Conservation (phyloP, 225 moss, liverwort and hornwort genomes). For the Pleurozium schreberi region DNA sequence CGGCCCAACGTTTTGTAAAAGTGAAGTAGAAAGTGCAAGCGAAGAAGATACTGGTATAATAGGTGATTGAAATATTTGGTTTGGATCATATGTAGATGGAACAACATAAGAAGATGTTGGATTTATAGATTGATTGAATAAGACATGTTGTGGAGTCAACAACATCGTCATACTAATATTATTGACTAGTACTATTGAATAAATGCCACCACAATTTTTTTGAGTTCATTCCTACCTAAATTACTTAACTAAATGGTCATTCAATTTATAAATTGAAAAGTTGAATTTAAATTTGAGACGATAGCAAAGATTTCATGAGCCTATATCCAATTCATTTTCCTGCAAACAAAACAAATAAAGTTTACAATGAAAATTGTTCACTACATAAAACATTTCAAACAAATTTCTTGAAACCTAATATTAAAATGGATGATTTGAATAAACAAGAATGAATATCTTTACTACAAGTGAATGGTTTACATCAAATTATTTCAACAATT, state of each 20-base stretch:
- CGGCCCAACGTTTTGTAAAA: background rate
- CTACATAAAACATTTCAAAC: background rate
- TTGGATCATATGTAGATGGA: background rate
- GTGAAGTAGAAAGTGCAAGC: slow-evolving; percentile 18
- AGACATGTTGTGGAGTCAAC: slow-evolving; percentile 3
- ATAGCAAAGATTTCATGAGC: background rate
- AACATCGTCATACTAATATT: slow-evolving; percentile 21
- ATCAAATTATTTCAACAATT: background rate
- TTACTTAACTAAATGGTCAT: background rate
- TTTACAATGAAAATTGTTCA: background rate
- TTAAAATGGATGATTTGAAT: background rate
- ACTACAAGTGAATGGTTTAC: too few relatives aligned
- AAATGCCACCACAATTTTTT: background rate
- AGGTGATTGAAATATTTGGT: background rate
- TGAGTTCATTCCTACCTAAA: background rate
- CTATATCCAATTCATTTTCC: background rate
- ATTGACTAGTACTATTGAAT: background rate
- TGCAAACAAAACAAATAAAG: background rate
- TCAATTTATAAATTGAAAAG: background rate
- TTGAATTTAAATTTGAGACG: background rate
- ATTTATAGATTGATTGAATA: background rate
- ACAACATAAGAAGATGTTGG: background rate
- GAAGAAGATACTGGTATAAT: slow-evolving; percentile 7
- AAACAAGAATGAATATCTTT: background rate
- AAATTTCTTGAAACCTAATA: background rate